Evolutionary conservation across 2,329 filamentous ascomycete species (phyloP).

Genomic region (Cordyceps javanica): DNA sequence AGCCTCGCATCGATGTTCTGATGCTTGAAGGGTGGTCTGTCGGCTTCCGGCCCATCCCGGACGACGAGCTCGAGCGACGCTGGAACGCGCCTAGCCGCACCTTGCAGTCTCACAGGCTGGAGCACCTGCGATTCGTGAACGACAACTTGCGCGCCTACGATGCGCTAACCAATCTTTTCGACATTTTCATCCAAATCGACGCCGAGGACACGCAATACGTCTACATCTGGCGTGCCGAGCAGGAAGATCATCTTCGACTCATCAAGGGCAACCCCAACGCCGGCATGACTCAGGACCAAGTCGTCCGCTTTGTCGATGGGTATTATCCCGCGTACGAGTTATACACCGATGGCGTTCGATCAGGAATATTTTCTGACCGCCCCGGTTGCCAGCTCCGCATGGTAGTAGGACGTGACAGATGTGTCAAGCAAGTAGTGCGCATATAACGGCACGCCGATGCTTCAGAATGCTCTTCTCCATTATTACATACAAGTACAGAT

Average conservation of each 20-base stretch:
- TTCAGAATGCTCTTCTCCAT: background rate
- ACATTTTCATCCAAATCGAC: slow-evolving; percentile 56
- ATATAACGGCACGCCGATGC: slow-evolving; percentile 28
- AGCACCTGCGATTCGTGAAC: slow-evolving; percentile 47
- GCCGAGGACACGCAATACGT: slow-evolving; percentile 69
- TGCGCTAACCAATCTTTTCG: slow-evolving; percentile 41
- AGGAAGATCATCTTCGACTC: slow-evolving; percentile 65
- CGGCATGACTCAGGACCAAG: slow-evolving; percentile 79
- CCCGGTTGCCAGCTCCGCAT: slow-evolving; percentile 54
- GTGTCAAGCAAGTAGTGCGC: slow-evolving; percentile 48
- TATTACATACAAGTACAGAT: background rate
- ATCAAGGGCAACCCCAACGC: slow-evolving; percentile 49
- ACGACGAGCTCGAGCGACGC: slow-evolving; percentile 45
- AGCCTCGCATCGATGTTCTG: slow-evolving; percentile 53
- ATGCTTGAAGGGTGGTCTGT: slow-evolving; percentile 91
- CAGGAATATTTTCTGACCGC: slow-evolving; percentile 47
- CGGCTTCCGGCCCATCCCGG: slow-evolving; percentile 63
- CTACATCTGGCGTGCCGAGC: slow-evolving; percentile 77
- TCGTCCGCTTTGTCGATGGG: slow-evolving; percentile 64
- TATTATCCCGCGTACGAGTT: slow-evolving; percentile 70
- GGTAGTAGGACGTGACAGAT: slow-evolving; percentile 54
- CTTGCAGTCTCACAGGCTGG: slow-evolving; percentile 40
- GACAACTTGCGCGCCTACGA: slow-evolving; percentile 42
- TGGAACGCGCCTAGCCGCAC: slow-evolving; percentile 45
- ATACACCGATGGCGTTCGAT: slow-evolving; percentile 53